Base-by-base conservation (phyloP, 441 rosid genomes). In the Lepidium campestre region DNA sequence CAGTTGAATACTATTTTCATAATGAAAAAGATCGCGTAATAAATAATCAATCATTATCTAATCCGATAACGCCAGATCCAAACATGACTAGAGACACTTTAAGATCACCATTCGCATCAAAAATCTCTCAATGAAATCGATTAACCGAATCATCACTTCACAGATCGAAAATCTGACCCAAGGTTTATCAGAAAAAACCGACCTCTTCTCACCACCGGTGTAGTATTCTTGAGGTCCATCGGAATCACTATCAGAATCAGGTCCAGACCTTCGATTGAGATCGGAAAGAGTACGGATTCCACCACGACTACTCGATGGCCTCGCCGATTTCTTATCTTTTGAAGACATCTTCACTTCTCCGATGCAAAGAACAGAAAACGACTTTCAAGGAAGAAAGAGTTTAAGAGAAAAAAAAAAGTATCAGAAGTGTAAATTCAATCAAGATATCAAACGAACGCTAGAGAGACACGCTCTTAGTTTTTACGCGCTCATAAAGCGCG, bases 171-270 rank as follows among this genome's bases (percentile, higher is more conserved):
- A 52, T 11, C 17, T 3, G 18, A 48, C 2, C 8, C 14, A 37
- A 14, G 19, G 44, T 10, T 13, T 12, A 17, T 29, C 10, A 1
- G 1, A 4, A 15, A n/a, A 8, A 39, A 87, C 47, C 13, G 25
- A 68, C 98, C 96, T 93, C 79, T 89, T 93, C 75, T 93, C 96
- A 42, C 97, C 99, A 20, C 98, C 99, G 57, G 97, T 85, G 80
- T 88, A 91, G 71, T 85, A 91, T 81, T 94, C 96, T 53, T 81
- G 97, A 62, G 99, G 97, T n/a, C 76, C 81, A 44, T 89, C 94
- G 12, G 91, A 86, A 70, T 93, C 97, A 69, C 89, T 82, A 71
- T 91, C 97, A 61, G 97, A 87, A 58, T 91, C 98, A 1, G 90
- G 88, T 1, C 81, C 93, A 40, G 95, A 79, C 6, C 71, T 81